A percentile compares a stretch with the other conserved stretches of the same genome.
These are phyloP conservation scores for Aspergillus nanangensis DNA, from an alignment of 495 filamentous ascomycete species.

Conservation along the genomic window DNA sequence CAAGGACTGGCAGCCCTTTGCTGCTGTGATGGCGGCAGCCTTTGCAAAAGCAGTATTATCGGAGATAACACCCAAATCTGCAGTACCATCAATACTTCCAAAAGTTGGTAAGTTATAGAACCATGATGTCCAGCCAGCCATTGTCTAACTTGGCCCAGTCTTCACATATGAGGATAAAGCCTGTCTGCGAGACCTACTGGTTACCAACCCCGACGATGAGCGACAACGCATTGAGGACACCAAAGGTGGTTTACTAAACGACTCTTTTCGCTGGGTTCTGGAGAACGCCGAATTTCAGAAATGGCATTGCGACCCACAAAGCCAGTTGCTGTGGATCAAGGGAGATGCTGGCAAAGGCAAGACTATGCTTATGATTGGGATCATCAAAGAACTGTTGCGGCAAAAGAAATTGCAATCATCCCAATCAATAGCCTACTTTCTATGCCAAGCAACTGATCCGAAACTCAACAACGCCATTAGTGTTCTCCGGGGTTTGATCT, in stretches of 20 bases:
- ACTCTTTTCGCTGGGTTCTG: constrained; percentile 38
- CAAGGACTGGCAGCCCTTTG: constrained; percentile 28
- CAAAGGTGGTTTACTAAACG: constrained; percentile 33
- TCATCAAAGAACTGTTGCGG: constrained; percentile 30
- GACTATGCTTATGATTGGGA: constrained; percentile 41
- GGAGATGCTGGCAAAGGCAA: constrained; percentile 45
- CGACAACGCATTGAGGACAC: constrained; percentile 23
- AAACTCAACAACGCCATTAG: constrained; percentile 1
- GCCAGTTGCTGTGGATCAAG: constrained; percentile 41
- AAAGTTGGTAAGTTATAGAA: neutral
- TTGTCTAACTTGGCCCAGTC: neutral
- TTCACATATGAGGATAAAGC: constrained; percentile 7
- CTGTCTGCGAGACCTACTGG: constrained; percentile 1
- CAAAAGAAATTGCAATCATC: too few species aligned
- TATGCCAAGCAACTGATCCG: constrained; percentile 1
- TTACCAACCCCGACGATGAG: neutral
- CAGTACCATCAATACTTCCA: neutral
- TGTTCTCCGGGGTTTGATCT: constrained; percentile 1
- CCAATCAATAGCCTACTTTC: neutral
- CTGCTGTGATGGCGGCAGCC: constrained; percentile 23
- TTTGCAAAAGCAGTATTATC: constrained; percentile 29
- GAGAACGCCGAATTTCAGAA: constrained; percentile 22
- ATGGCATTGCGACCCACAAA: constrained; percentile 24
- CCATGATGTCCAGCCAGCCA: neutral
- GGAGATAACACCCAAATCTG: neutral